Conservation (phyloP, 345 rosid genomes). For the Chamaenerion angustifolium region DNA sequence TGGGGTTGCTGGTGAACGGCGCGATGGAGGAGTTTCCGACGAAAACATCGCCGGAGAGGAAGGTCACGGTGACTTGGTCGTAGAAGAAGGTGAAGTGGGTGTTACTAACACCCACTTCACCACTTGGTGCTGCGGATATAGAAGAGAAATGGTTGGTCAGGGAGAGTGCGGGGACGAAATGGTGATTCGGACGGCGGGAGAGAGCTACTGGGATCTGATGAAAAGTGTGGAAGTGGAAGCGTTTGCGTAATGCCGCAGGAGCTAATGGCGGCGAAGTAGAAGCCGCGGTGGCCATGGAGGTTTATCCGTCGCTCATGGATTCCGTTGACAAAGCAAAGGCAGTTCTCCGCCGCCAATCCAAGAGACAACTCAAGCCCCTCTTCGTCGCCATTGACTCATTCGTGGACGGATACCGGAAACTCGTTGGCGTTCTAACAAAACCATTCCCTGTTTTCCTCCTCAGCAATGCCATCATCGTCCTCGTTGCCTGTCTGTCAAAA, state of each 20-base stretch:
- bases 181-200: constrained; percentile 7
- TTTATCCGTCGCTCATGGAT: no score
- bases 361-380: no score
- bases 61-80: no score
- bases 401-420: background rate
- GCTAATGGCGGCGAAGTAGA: no score
- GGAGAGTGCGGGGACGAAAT: constrained; percentile 12
- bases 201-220: constrained; percentile 8
- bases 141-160: constrained; percentile 8
- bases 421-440: background rate
- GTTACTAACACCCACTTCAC: no score
- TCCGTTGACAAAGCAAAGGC: no score
- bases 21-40: no score
- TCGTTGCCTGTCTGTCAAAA: background rate
- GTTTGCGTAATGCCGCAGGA: no score
- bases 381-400: background rate
- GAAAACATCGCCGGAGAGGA: no score
- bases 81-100: no score
- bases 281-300: no score
- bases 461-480: background rate
- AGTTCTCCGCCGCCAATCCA: no score
- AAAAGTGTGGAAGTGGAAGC: background rate
- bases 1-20: constrained; percentile 19
- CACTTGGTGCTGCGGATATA: constrained; percentile 9
- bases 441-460: background rate